A percentile compares a stretch with the other conserved stretches of the same genome.
Evolutionary conservation across 2,329 filamentous ascomycete genomes (phyloP).

Genomic region (Epichloe gansuensis): DNA sequence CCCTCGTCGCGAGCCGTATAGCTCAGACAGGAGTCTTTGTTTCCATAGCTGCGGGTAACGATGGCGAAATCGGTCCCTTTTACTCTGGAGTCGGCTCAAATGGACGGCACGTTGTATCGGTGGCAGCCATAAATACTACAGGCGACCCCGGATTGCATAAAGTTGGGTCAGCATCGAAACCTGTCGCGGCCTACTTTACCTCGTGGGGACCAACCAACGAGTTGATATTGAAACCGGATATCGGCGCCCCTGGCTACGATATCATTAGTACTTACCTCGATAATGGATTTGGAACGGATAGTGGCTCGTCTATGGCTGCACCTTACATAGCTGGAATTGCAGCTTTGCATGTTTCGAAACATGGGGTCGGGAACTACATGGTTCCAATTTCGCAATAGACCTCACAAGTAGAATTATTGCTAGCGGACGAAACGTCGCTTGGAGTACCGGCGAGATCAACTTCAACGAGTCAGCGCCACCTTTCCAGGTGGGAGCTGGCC

Average conservation of each 20-base stretch:
- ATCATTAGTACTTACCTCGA: conserved; percentile 38
- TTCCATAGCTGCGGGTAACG: conserved; percentile 39
- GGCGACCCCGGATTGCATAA: conserved; percentile 26
- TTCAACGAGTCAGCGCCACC: conserved; percentile 16
- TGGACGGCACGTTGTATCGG: conserved; percentile 22
- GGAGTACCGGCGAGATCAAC: conserved; percentile 11
- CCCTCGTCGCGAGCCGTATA: conserved; percentile 27
- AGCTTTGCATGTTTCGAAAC: conserved; percentile 30
- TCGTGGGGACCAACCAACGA: conserved; percentile 42
- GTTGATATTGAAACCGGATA: conserved; percentile 36
- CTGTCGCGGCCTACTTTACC: conserved; percentile 32
- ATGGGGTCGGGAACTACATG: conserved; percentile 29
- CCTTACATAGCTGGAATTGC: conserved; percentile 42
- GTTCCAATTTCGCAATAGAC: conserved; percentile 20
- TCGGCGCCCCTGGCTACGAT: conserved; percentile 35
- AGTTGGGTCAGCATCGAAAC: conserved; percentile 13
- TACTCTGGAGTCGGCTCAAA: conserved; percentile 24
- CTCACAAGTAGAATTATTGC: conserved; percentile 23
- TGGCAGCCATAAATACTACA: conserved; percentile 28
- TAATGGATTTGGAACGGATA: conserved; percentile 31
- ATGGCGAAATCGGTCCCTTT: conserved; percentile 36
- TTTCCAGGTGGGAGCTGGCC: conserved; percentile 33
- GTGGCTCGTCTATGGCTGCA: conserved; percentile 45
- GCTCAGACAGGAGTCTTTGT: conserved; percentile 35
- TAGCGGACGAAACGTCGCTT: conserved; percentile 21